Evolutionary conservation across 768 basidiomycete genomes (phyloP).

Genomic region (Trametes maxima): DNA sequence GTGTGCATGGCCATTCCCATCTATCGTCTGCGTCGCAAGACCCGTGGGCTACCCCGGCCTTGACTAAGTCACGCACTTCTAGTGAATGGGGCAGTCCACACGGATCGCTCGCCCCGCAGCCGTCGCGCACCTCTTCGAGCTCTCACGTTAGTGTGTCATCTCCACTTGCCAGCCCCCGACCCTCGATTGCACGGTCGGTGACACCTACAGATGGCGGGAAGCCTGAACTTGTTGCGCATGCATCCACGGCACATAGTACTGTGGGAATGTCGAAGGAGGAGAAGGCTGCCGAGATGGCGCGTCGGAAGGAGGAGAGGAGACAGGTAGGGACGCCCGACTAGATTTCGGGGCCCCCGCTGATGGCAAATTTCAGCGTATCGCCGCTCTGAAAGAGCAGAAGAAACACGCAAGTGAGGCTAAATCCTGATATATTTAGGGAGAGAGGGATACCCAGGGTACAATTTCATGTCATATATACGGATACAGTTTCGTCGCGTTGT

Average conservation of each 20-base stretch:
- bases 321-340: slow-evolving; percentile 51
- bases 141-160: not conserved
- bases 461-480: not conserved
- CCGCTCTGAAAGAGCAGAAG: slow-evolving; percentile 81
- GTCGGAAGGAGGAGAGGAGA: slow-evolving; percentile 89
- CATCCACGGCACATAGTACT: slow-evolving; percentile 36
- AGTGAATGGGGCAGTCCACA: slow-evolving; percentile 6
- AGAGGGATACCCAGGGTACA: slow-evolving; percentile 13
- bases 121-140: not conserved
- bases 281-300: slow-evolving; percentile 90
- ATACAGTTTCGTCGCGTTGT: not conserved
- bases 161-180: slow-evolving; percentile 8
- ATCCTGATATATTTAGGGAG: slow-evolving; percentile 18
- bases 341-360: not conserved
- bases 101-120: slow-evolving; percentile 10
- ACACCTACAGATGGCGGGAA: slow-evolving; percentile 29
- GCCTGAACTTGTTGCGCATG: slow-evolving; percentile 24
- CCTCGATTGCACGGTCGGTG: slow-evolving; percentile 15
- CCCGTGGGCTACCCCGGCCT: slow-evolving; percentile 12
- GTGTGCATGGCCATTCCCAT: not conserved
- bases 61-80: not conserved
- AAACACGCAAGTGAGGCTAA: slow-evolving; percentile 44
- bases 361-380: slow-evolving; percentile 59
- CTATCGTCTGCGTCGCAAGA: slow-evolving; percentile 8
- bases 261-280: slow-evolving; percentile 80